phyloP scores from a whole-genome alignment of 176 grass and related monocot genomes.

The Lolium multiflorum region DNA sequence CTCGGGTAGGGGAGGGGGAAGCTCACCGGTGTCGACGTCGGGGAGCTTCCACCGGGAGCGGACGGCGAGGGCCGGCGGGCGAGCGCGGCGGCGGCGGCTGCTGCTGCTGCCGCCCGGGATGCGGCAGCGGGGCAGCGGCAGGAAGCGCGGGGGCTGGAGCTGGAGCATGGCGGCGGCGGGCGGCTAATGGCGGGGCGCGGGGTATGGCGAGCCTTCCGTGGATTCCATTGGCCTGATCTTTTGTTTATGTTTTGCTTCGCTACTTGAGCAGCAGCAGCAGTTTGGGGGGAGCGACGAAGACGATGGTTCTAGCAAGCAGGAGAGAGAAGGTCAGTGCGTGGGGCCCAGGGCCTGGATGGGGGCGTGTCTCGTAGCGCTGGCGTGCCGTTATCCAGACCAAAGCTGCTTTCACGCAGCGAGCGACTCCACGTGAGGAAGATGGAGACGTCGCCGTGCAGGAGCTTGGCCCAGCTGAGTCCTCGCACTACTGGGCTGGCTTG shows the following conservation, averaged over 20 bases:
- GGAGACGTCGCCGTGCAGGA: not conserved
- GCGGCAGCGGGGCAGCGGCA: conserved; percentile 46
- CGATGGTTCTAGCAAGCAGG: conserved; percentile 26
- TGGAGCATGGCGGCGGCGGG: conserved; percentile 48
- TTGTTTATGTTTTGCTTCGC: conserved; percentile 14
- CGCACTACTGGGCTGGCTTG: too few relatives aligned
- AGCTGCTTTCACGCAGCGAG: not conserved
- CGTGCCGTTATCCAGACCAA: not conserved
- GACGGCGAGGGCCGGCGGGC: conserved; percentile 42
- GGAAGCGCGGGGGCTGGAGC: conserved; percentile 45
- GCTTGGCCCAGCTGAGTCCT: not conserved
- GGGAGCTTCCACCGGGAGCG: conserved; percentile 65
- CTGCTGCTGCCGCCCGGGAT: conserved; percentile 23
- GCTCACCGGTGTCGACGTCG: conserved; percentile 55
- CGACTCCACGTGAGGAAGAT: conserved; percentile 9
- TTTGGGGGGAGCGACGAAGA: conserved; percentile 29
- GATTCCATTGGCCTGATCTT: conserved; percentile 33
- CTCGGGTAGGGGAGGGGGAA: not conserved
- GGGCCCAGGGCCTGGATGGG: conserved; percentile 11
- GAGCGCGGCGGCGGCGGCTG: conserved; percentile 25
- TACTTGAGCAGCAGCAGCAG: not conserved
- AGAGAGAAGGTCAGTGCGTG: not conserved
- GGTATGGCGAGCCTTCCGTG: conserved; percentile 14
- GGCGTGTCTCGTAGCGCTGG: not conserved
- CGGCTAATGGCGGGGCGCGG: conserved; percentile 11